phyloP scores from a whole-genome alignment of 345 rosid species.

The Lepidium didymum region DNA sequence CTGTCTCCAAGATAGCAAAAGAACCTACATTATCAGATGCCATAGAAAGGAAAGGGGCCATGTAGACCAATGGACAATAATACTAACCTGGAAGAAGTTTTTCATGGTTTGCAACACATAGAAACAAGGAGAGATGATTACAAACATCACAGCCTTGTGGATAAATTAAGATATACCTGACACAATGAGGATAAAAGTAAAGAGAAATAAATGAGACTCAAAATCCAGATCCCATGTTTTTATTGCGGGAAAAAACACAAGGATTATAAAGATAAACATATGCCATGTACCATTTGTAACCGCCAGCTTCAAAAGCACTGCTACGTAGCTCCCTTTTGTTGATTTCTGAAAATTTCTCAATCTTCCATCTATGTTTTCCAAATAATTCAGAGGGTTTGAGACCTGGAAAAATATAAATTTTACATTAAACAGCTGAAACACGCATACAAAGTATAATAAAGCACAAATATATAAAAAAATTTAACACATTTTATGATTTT shows the following conservation, averaged over 20 bases:
- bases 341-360: slow-evolving; percentile 78
- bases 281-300: slow-evolving; percentile 78
- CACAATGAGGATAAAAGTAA: neutral
- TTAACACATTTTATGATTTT: neutral
- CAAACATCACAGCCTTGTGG: slow-evolving; percentile 98
- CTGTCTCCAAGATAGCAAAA: slow-evolving; percentile 35
- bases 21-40: neutral
- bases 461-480: neutral
- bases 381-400: slow-evolving; percentile 73
- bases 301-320: slow-evolving; percentile 76
- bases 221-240: neutral
- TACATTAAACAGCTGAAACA: neutral
- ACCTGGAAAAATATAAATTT: slow-evolving; percentile 36
- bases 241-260: neutral
- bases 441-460: neutral
- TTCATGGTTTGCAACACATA: slow-evolving; percentile 90
- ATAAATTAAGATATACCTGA: slow-evolving; percentile 94
- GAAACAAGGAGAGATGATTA: slow-evolving; percentile 96
- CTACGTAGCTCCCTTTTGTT: slow-evolving; percentile 91
- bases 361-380: slow-evolving; percentile 86
- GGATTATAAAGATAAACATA: neutral
- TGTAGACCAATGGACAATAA: slow-evolving; percentile 14
- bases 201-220: neutral
- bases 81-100: slow-evolving; percentile 93
- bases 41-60: neutral